Base-by-base conservation (phyloP, 2,329 filamentous ascomycete genomes). In the Phyllosticta citriasiana region DNA sequence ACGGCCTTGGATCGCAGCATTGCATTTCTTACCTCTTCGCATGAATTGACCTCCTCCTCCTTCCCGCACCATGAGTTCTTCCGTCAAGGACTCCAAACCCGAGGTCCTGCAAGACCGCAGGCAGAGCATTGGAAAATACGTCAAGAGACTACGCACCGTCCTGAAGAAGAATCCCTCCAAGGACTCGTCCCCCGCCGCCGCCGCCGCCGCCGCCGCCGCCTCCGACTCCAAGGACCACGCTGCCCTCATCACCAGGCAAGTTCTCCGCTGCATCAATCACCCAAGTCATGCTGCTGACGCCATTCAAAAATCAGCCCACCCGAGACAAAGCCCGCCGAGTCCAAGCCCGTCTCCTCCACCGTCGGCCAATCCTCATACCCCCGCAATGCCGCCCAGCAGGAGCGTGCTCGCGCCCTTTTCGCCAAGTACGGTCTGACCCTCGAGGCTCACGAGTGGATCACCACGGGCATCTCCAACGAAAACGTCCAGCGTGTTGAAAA, bases 401-500 rank as follows among this genome's bases (percentile, higher is more conserved):
- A 75, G 61, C 69, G 73, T 53, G 73, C 74, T 40, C 72, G 70
- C 53, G 68, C 69, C 3, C 70, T 78, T 5, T 78, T 78, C 61
- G 72, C 71, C 53, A 76, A 75, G 59, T 76, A 78, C 55, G 75
- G 75, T 26, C 67, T 78, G 61, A 70, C 72, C 1, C 73, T 76
- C 33, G 73, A 76, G 54, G 69, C 73, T 5, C 72, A 73, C 56
- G 72, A 73, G 47, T 74, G 70, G 70, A 70, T 73, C 27, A 57
- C 66, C n/a, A 60, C 68, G 12, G 51, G 55, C 55, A 61, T 68
- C 8, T 62, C 68, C 8, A 65, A 68, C 27, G 67, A 70, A 33
- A 66, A 66, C 53, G 71, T 74, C 9, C 72, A 77, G 62, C 85
- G 88, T 53, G 82, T 89, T 60, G 85, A 90, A 72, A 91, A 89